Percentiles rank a stretch among this genome's conserved stretches.
Evolutionary conservation across 352 stramenopile species (phyloP).

Genomic region (Aphanomyces stellatus): DNA sequence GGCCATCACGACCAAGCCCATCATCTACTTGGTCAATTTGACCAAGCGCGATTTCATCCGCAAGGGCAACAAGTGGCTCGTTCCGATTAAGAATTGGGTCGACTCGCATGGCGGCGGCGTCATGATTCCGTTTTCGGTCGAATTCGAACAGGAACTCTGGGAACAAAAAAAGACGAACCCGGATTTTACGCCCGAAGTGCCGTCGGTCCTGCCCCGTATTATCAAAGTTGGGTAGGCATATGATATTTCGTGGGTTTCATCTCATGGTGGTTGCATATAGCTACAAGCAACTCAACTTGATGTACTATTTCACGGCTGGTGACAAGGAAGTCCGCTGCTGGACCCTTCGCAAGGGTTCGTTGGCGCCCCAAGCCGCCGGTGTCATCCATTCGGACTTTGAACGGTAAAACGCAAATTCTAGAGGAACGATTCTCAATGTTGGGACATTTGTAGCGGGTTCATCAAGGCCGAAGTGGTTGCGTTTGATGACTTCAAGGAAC

Average conservation of each 20-base stretch:
- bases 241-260: neutral
- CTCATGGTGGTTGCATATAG: neutral
- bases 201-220: constrained; percentile 76
- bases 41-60: constrained; percentile 86
- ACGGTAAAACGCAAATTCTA: no score
- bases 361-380: constrained; percentile 46
- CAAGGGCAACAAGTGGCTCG: constrained; percentile 89
- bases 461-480: constrained; percentile 79
- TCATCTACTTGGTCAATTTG: constrained; percentile 93
- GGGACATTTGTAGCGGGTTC: constrained; percentile 50
- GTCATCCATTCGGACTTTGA: constrained; percentile 93
- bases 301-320: constrained; percentile 89
- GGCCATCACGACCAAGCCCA: constrained; percentile 75
- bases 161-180: constrained; percentile 33
- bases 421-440: neutral
- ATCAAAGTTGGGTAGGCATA: constrained; percentile 63
- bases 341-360: constrained; percentile 36
- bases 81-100: constrained; percentile 86
- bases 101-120: constrained; percentile 74
- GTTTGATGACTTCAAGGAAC: constrained; percentile 87
- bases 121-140: constrained; percentile 89
- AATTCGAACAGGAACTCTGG: constrained; percentile 83
- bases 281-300: constrained; percentile 87
- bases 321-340: constrained; percentile 88
- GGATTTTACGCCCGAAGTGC: constrained; percentile 20